Evolutionary conservation across 2,329 filamentous ascomycete species (phyloP), one percentile per base, ranked within the genome.

Genomic region (Orbilia ellipsospora): DNA sequence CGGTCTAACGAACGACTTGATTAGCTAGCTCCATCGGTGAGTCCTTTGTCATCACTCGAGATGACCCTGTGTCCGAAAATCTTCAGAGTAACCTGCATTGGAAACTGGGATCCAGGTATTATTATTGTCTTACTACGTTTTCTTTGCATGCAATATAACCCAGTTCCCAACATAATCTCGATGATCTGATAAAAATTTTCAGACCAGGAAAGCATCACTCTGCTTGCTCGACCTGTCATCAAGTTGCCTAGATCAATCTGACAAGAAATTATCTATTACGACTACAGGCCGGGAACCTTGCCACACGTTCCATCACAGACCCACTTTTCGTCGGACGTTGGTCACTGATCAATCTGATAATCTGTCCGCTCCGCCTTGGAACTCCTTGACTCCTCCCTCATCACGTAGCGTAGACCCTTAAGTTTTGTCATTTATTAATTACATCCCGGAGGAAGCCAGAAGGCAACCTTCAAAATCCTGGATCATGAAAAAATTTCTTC

Each of bases 281-380:
- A 64, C 51, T 45, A 50, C 52, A 65, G 48, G 52, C 52, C 28
- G 45, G 50, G 10, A 70, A 57, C 66, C 52, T 70, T 26, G 66
- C 48, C 59, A 56, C 60, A 72, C 59, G 60, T 72, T 65, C 64
- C 59, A 72, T 65, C 60, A 62, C 56, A 51, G 57, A 51, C 57
- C 70, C 63, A 64, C 70, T 36, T 48, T 23, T 23, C n/a, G 7
- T 13, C 50, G n/a, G 5, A 7, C 31, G 31, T 36, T 2, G 5
- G 13, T 57, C 50, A 56, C 44, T 59, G 64, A 75, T 75, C 72
- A 75, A 75, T 75, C 72, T 69, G 72, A 75, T 75, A 75, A 75
- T 75, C 64, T 63, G 63, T 45, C 64, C 70, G 70, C 64, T 45
- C 36, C 40, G 52, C 23, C 52, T 23, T 36, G 8, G 42, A 63